A percentile compares a stretch with the other conserved stretches of the same genome.
Conservation (phyloP, 2,329 filamentous ascomycete species). For the Neofusicoccum laricinum region DNA sequence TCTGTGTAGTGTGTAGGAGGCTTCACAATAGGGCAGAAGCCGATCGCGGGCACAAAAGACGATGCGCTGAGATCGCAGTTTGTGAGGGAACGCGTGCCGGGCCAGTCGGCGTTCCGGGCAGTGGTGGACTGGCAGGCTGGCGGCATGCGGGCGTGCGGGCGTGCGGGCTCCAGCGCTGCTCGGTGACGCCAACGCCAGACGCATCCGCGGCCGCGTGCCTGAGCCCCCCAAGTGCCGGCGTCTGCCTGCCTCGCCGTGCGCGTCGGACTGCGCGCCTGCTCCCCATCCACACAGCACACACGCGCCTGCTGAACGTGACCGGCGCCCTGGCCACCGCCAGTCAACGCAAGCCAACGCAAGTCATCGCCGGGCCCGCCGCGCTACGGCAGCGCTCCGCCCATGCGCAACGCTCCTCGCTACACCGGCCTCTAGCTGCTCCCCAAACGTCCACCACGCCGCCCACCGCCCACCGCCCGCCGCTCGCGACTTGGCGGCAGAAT, state of each 20-base stretch:
- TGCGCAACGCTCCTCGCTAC: background rate
- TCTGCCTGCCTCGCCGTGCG: too few relatives aligned
- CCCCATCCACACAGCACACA: too few relatives aligned
- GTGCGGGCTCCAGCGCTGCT: too few relatives aligned
- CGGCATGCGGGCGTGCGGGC: too few relatives aligned
- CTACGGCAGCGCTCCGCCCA: background rate
- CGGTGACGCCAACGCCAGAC: too few relatives aligned
- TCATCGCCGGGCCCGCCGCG: background rate
- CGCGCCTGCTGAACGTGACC: too few relatives aligned
- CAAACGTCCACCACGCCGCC: background rate
- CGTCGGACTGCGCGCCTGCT: too few relatives aligned
- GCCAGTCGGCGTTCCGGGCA: too few relatives aligned
- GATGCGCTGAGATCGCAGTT: slow-evolving; percentile 13
- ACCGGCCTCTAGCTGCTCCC: background rate
- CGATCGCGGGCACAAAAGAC: slow-evolving; percentile 13
- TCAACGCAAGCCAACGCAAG: background rate
- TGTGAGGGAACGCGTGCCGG: background rate
- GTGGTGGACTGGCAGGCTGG: too few relatives aligned
- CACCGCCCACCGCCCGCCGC: background rate
- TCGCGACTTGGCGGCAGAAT: background rate
- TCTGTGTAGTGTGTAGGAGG: slow-evolving; percentile 8
- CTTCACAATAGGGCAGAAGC: slow-evolving; percentile 1
- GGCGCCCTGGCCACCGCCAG: too few relatives aligned
- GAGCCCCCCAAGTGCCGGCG: too few relatives aligned
- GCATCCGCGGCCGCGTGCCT: too few relatives aligned